Evolutionary conservation across 176 grass and related monocot species (phyloP).

Genomic region (Melocanna baccifera): DNA sequence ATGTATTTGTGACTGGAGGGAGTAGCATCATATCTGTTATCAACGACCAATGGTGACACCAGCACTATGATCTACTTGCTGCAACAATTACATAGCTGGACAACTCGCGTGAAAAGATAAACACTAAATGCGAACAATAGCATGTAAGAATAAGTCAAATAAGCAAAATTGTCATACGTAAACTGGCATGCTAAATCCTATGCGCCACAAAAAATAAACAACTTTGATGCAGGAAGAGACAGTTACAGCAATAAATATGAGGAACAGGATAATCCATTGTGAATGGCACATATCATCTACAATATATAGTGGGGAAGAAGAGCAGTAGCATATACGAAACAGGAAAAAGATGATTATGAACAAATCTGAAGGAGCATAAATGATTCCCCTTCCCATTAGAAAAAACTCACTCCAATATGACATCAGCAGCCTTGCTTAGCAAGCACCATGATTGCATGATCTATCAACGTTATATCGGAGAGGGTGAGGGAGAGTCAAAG

Average conservation of each 20-base stretch:
- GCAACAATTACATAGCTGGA: background rate
- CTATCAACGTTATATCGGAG: background rate
- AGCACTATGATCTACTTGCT: background rate
- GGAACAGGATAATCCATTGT: background rate
- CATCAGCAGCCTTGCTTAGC: background rate
- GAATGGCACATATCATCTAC: background rate
- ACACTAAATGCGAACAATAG: background rate
- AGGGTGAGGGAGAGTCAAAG: background rate
- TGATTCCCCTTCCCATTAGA: background rate
- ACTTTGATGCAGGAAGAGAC: background rate
- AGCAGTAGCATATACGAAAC: background rate
- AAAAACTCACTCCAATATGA: background rate
- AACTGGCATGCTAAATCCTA: background rate
- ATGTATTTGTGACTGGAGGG: no score
- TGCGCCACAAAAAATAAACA: background rate
- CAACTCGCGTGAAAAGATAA: background rate
- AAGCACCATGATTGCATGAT: background rate
- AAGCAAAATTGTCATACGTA: background rate
- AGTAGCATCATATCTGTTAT: background rate
- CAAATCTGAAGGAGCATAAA: background rate
- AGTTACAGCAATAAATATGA: background rate
- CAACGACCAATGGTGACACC: background rate
- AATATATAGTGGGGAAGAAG: background rate
- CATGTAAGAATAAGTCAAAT: background rate
- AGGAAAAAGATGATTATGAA: background rate